Evolutionary conservation across 2,329 filamentous ascomycete genomes (phyloP).

Genomic region (Penicillium sp.): DNA sequence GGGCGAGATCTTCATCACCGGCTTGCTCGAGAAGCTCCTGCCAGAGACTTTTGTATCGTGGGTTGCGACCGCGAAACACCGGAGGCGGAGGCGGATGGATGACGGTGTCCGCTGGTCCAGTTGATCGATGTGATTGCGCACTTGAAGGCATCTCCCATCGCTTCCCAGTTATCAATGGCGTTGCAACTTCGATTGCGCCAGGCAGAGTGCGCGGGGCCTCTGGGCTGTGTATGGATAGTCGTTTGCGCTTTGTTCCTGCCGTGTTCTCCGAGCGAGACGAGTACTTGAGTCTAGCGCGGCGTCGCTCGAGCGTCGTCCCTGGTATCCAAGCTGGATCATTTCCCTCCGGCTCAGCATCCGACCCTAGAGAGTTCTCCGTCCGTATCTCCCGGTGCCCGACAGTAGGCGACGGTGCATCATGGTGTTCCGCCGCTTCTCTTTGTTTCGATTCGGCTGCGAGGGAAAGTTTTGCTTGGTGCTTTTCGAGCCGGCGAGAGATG

Average conservation of each 20-base stretch:
- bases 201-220: conserved; percentile 38
- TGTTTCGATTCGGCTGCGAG: conserved; percentile 25
- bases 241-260: conserved; percentile 25
- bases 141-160: conserved; percentile 24
- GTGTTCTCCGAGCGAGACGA: conserved; percentile 32
- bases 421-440: conserved; percentile 12
- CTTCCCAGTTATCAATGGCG: conserved; percentile 44
- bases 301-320: conserved; percentile 32
- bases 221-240: conserved; percentile 39
- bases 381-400: not conserved
- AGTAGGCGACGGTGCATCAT: not conserved
- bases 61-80: conserved; percentile 29
- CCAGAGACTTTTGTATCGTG: conserved; percentile 36
- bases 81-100: conserved; percentile 20
- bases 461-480: conserved; percentile 39
- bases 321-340: conserved; percentile 46
- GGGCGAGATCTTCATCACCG: conserved; percentile 34
- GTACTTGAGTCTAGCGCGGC: conserved; percentile 41
- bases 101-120: conserved; percentile 3
- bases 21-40: conserved; percentile 36
- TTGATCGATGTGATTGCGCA: conserved; percentile 22
- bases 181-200: conserved; percentile 45
- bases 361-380: conserved; percentile 24
- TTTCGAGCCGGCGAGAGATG: conserved; percentile 43
- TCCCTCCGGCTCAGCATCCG: conserved; percentile 39